Evolutionary conservation across 805 yeast genomes (phyloP).

Genomic region (Ogataea ganodermae): DNA sequence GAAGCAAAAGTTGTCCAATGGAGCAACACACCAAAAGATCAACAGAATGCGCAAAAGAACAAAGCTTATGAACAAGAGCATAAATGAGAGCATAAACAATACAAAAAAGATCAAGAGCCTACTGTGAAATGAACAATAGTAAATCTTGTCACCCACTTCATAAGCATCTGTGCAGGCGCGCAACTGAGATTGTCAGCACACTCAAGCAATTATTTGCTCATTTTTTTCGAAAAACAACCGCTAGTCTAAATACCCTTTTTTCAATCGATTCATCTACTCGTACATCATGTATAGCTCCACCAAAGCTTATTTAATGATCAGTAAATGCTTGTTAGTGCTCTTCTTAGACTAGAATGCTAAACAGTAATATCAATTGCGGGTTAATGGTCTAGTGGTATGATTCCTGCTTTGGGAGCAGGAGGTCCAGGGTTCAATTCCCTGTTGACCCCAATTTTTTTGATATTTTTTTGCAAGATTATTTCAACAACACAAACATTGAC

Average conservation of each 20-base stretch:
- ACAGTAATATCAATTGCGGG: slow-evolving; percentile 10
- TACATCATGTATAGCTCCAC: too few relatives aligned
- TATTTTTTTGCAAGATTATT: neutral
- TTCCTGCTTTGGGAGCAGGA: slow-evolving; percentile 58
- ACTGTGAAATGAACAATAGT: neutral
- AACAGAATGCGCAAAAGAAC: slow-evolving; percentile 18
- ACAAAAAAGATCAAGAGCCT: slow-evolving; percentile 16
- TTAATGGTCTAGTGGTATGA: slow-evolving; percentile 54
- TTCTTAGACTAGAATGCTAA: neutral
- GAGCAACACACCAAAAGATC: slow-evolving; percentile 10
- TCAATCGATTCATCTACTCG: too few relatives aligned
- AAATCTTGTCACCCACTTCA: too few relatives aligned
- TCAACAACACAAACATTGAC: too few relatives aligned
- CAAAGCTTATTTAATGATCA: too few relatives aligned
- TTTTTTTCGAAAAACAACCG: too few relatives aligned
- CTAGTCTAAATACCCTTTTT: too few relatives aligned
- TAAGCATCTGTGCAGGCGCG: too few relatives aligned
- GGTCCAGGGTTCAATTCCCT: slow-evolving; percentile 58
- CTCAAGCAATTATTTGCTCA: too few relatives aligned
- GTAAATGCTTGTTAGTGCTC: too few relatives aligned
- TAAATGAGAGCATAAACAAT: slow-evolving; percentile 16
- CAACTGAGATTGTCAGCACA: too few relatives aligned
- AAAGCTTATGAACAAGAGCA: slow-evolving; percentile 16
- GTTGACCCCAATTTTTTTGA: slow-evolving; percentile 31
- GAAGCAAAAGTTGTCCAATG: slow-evolving; percentile 2